Percentiles rank a stretch among this genome's conserved stretches.
phyloP scores from a whole-genome alignment of 2,329 filamentous ascomycete species.

The Stagonosporopsis tanaceti region DNA sequence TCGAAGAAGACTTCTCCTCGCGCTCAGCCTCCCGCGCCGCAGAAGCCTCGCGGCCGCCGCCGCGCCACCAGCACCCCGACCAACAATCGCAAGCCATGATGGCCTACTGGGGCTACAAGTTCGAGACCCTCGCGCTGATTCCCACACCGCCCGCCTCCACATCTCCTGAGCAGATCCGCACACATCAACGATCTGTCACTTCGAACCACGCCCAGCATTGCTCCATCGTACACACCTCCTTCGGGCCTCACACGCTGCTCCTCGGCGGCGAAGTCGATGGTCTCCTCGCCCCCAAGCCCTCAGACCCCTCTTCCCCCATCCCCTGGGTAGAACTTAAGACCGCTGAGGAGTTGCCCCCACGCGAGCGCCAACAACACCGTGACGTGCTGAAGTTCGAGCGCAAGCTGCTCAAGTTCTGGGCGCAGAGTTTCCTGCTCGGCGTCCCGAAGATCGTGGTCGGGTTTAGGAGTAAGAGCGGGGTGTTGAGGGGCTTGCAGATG shows the following conservation, averaged over 20 bases:
- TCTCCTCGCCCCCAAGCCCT: conserved; percentile 53
- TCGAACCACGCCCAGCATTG: conserved; percentile 96
- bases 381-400: conserved; percentile 82
- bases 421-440: conserved; percentile 91
- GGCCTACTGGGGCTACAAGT: conserved; percentile 98
- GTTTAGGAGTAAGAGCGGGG: conserved; percentile 77
- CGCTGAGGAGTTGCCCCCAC: conserved; percentile 67
- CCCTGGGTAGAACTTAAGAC: conserved; percentile 98
- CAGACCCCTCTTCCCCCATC: conserved; percentile 56
- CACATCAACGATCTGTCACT: conserved; percentile 73
- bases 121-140: conserved; percentile 84
- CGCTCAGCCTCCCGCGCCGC: conserved; percentile 69
- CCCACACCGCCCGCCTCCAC: conserved; percentile 82
- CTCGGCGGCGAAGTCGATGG: conserved; percentile 94
- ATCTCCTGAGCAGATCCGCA: conserved; percentile 79
- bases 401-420: conserved; percentile 96
- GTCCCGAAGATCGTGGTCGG: conserved; percentile 93
- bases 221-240: conserved; percentile 87
- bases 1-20: conserved; percentile 86
- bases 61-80: conserved; percentile 55
- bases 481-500: conserved; percentile 76
- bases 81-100: conserved; percentile 77
- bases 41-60: conserved; percentile 39
- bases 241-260: conserved; percentile 77
- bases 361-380: conserved; percentile 60